phyloP scores from a whole-genome alignment of 495 filamentous ascomycete genomes.

The Penicillium fimorum region DNA sequence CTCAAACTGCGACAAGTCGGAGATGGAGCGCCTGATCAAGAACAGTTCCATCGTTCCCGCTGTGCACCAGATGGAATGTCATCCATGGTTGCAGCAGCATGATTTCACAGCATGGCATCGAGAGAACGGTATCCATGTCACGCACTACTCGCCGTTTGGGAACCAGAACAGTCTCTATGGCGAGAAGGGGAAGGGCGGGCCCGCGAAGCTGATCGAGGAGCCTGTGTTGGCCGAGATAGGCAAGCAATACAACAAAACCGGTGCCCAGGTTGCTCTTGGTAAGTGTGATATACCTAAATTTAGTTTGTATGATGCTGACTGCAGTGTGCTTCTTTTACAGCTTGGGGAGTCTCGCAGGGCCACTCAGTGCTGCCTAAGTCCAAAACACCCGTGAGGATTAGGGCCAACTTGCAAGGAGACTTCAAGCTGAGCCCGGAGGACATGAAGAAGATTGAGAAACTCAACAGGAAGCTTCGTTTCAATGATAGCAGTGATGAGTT shows the following conservation, averaged over 20 bases:
- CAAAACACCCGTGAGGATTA: constrained; percentile 54
- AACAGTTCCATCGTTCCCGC: constrained; percentile 60
- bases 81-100: constrained; percentile 62
- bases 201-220: constrained; percentile 60
- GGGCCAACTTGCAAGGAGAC: constrained; percentile 56
- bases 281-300: constrained; percentile 27
- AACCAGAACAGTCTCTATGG: constrained; percentile 68
- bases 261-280: constrained; percentile 61
- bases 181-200: constrained; percentile 40
- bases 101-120: constrained; percentile 56
- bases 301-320: constrained; percentile 1
- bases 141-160: constrained; percentile 67
- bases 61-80: constrained; percentile 63
- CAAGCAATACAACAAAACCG: constrained; percentile 59
- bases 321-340: constrained; percentile 32
- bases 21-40: constrained; percentile 66
- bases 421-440: constrained; percentile 56
- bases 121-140: constrained; percentile 57
- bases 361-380: constrained; percentile 68
- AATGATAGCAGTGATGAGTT: constrained; percentile 58
- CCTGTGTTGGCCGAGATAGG: constrained; percentile 59
- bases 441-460: constrained; percentile 49
- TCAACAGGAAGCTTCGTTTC: constrained; percentile 59
- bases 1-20: constrained; percentile 69
- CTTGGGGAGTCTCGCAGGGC: constrained; percentile 65